phyloP scores from a whole-genome alignment of 768 basidiomycete genomes.

The Antrodiella citrinella region DNA sequence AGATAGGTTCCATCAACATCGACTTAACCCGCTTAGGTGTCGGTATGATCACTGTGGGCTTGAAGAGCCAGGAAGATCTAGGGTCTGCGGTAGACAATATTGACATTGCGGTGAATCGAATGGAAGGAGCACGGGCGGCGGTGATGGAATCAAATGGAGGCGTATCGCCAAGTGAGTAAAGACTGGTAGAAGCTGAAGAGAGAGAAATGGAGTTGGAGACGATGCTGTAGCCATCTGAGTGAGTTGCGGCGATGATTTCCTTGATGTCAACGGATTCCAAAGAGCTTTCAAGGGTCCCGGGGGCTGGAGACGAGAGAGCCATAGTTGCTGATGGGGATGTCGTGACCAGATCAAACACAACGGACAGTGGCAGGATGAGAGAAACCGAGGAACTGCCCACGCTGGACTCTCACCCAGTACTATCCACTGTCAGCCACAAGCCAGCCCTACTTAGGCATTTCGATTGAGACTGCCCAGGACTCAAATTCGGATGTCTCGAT shows the following conservation, averaged over 20 bases:
- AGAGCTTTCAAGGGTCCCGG: too few species aligned
- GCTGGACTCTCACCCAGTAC: too few species aligned
- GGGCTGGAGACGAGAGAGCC: too few species aligned
- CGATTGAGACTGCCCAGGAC: too few species aligned
- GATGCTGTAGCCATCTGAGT: background rate
- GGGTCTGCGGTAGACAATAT: background rate
- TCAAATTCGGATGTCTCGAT: too few species aligned
- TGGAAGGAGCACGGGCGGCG: background rate
- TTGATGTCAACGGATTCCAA: background rate
- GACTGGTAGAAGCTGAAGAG: background rate
- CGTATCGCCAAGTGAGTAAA: background rate
- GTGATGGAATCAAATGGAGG: background rate
- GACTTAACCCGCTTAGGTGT: conserved; percentile 28
- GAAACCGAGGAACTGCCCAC: too few species aligned
- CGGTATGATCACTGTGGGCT: conserved; percentile 22
- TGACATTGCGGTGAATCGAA: background rate
- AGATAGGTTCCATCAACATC: conserved; percentile 27
- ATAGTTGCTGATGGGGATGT: too few species aligned
- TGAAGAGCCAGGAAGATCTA: background rate
- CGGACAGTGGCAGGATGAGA: too few species aligned
- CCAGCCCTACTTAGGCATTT: too few species aligned
- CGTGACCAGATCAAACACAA: too few species aligned
- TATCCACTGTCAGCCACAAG: too few species aligned
- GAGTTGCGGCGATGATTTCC: background rate
- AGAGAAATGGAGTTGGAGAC: background rate